A percentile compares a stretch with the other conserved stretches of the same genome.
Conservation (phyloP, 768 basidiomycete species). For the Paxillus rubicundulus region DNA sequence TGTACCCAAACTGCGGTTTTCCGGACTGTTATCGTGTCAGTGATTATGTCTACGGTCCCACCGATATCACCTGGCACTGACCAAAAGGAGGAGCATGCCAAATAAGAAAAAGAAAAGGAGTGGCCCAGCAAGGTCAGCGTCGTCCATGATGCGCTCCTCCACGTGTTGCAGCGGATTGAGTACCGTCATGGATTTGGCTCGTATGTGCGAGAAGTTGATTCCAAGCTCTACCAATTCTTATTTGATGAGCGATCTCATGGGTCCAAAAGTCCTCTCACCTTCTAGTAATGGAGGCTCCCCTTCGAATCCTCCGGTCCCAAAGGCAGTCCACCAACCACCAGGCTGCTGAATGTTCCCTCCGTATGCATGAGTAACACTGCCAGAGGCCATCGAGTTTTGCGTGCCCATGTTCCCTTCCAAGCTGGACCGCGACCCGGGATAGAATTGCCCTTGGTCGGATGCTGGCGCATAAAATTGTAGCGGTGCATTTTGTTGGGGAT, state of each 20-base stretch:
- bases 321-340: conserved; percentile 92
- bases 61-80: conserved; percentile 41
- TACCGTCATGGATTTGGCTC: conserved; percentile 90
- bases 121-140: conserved; percentile 96
- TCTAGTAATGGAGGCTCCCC: conserved; percentile 94
- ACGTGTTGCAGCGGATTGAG: conserved; percentile 85
- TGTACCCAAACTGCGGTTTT: conserved; percentile 97
- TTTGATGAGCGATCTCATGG: background rate
- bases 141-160: conserved; percentile 96
- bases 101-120: conserved; percentile 95
- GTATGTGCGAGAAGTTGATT: conserved; percentile 96
- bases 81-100: conserved; percentile 87
- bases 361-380: conserved; percentile 47
- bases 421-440: conserved; percentile 71
- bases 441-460: conserved; percentile 57
- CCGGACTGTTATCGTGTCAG: conserved; percentile 65
- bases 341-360: conserved; percentile 71
- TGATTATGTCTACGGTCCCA: background rate
- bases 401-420: conserved; percentile 65
- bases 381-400: conserved; percentile 52
- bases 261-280: conserved; percentile 48
- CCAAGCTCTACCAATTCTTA: conserved; percentile 74
- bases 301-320: conserved; percentile 92
- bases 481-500: conserved; percentile 52
- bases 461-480: conserved; percentile 78